These are phyloP conservation scores for Globisporangium alternatum DNA, from an alignment of 352 stramenopile species.

Conservation along the genomic window DNA sequence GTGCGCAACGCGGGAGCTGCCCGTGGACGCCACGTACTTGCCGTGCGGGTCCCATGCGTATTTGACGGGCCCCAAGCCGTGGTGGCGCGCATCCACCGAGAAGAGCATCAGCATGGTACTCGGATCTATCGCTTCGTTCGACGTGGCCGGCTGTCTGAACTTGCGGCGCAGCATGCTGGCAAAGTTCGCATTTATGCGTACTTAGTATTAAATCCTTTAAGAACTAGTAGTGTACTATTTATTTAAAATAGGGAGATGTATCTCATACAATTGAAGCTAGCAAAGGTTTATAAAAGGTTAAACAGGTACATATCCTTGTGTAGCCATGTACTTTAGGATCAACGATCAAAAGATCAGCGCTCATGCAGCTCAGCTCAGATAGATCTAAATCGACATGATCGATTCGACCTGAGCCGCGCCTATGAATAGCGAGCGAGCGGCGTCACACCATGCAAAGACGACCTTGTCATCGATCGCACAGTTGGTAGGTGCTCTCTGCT, in stretches of 20 bases:
- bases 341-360: too few species aligned
- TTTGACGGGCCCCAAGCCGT: constrained; percentile 66
- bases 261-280: too few species aligned
- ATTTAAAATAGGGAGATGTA: too few species aligned
- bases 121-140: neutral
- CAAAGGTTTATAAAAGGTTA: too few species aligned
- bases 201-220: too few species aligned
- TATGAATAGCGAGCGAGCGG: constrained; percentile 10
- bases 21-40: constrained; percentile 74
- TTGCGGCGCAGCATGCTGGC: neutral
- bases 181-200: too few species aligned
- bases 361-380: neutral
- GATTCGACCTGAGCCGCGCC: neutral
- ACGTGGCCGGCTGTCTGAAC: neutral
- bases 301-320: neutral
- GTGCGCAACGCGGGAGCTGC: constrained; percentile 68
- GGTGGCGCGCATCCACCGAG: constrained; percentile 73
- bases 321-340: neutral
- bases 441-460: neutral
- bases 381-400: neutral
- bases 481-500: neutral
- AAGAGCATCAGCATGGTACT: constrained; percentile 74
- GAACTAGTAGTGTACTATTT: too few species aligned
- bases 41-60: constrained; percentile 80
- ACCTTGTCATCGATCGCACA: neutral